Base-by-base conservation (phyloP, 108 stramenopile genomes). In the Cyclotella sp. region DNA sequence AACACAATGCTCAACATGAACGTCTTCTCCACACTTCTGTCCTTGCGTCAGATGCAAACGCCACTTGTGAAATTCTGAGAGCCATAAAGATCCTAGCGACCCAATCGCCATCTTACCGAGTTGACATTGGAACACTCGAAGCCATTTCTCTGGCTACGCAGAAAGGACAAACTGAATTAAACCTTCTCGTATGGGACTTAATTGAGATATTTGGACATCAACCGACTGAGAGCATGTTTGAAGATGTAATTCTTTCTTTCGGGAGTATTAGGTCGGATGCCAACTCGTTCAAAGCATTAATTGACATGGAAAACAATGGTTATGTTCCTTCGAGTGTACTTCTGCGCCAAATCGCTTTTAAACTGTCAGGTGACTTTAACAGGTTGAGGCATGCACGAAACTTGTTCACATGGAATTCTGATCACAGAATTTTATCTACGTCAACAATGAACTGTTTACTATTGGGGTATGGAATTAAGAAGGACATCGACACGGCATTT, bases 181-280 rank as follows among this genome's bases (percentile, higher is more conserved):
- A 72, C 18, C 40, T 87, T 49, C 82, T 90, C 47, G 70, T 89
- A 12, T 90, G 90, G 90, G 90, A 93, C 42, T 30, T 90, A 13
- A 53, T 90, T 34, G 89, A 91, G 18, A n/a, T 71, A n/a, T 87
- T 82, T 45, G 70, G 74, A 9, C 83, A 86, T 63, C 27, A 71
- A 16, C 89, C 90, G 27, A 89, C 87, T 0, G 85, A 86, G 52
- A 27, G 76, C n/a, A 82, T 91, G 57, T 93, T 86, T 79, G 90
- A 93, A 69, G 88, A 88, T 62, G 87, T 88, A 14, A 70, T 91
- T 40, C 58, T 90, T 47, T 73, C 88, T 9, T 90, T 93, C 70
- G 77, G 81, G 0, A 70, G 54, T 16, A 58, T 39, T 27, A 49
- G 74, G 15, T 65, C 53, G 34, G 69, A 86, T 44, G 46, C 73